These are phyloP conservation scores for Olyra latifolia DNA, from an alignment of 176 grass and related monocot species.

Conservation along the genomic window DNA sequence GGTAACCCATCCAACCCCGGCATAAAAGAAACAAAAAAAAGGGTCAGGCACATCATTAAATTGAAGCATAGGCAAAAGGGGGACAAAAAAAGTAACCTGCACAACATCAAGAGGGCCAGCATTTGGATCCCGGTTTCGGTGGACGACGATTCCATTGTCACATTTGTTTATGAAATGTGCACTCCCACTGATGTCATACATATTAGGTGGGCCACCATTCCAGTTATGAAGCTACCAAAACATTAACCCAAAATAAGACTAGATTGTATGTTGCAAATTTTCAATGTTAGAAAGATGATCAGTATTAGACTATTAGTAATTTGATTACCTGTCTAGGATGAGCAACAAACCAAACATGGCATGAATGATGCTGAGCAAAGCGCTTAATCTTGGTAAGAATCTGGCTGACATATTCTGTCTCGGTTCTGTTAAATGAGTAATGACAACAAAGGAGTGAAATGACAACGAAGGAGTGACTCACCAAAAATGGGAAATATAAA, in stretches of 20 bases:
- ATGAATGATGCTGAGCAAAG: constrained; percentile 94
- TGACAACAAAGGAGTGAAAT: constrained; percentile 29
- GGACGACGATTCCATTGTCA: constrained; percentile 95
- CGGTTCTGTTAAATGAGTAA: constrained; percentile 65
- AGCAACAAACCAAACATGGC: constrained; percentile 99
- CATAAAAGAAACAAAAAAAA: background rate
- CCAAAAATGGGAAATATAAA: constrained; percentile 19
- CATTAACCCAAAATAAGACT: constrained; percentile 35
- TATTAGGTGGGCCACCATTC: constrained; percentile 70
- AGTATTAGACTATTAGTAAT: background rate
- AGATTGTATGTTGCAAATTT: background rate
- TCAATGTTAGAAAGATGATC: background rate
- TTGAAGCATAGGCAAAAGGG: background rate
- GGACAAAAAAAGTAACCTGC: constrained; percentile 50
- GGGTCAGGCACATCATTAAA: background rate
- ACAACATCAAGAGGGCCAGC: constrained; percentile 70
- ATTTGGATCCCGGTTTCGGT: constrained; percentile 72
- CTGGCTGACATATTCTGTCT: constrained; percentile 97
- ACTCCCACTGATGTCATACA: constrained; percentile 98
- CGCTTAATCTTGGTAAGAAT: constrained; percentile 92
- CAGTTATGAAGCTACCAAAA: constrained; percentile 82
- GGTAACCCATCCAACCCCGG: background rate
- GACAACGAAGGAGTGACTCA: constrained; percentile 19
- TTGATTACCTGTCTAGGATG: constrained; percentile 92
- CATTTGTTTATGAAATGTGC: constrained; percentile 99